These are phyloP conservation scores for Pleurotus cornucopiae DNA, from an alignment of 768 basidiomycete genomes.

Conservation along the genomic window DNA sequence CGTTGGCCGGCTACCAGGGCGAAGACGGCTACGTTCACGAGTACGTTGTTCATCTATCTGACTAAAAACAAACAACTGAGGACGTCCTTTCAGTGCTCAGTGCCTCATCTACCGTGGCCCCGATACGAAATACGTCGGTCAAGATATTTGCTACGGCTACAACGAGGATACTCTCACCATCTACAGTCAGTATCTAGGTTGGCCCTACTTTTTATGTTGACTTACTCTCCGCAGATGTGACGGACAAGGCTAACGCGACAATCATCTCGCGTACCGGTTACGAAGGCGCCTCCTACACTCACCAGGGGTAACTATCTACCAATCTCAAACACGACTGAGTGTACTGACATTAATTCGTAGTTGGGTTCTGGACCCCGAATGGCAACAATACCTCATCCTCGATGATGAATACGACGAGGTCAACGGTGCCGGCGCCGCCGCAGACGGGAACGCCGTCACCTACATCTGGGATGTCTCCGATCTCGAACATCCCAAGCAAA, in stretches of 20 bases:
- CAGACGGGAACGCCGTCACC: conserved; percentile 20
- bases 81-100: conserved; percentile 16
- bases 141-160: conserved; percentile 26
- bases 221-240: conserved; percentile 13
- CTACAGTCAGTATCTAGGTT: conserved; percentile 10
- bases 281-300: conserved; percentile 25
- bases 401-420: conserved; percentile 26
- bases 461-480: conserved; percentile 27
- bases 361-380: conserved; percentile 19
- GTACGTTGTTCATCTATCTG: conserved; percentile 5
- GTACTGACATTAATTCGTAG: not conserved
- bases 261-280: conserved; percentile 25
- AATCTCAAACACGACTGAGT: too few species aligned
- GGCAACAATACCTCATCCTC: conserved; percentile 23
- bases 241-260: conserved; percentile 15
- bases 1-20: conserved; percentile 15
- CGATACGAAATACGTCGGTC: conserved; percentile 21
- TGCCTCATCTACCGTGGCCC: conserved; percentile 26
- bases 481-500: conserved; percentile 20
- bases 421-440: conserved; percentile 14
- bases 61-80: not conserved
- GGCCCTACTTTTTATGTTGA: not conserved
- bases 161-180: conserved; percentile 28
- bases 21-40: conserved; percentile 28
- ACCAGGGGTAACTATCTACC: conserved; percentile 22